phyloP scores from a whole-genome alignment of 1,284 basidiomycete genomes.

The Heterobasidion parviporum region DNA sequence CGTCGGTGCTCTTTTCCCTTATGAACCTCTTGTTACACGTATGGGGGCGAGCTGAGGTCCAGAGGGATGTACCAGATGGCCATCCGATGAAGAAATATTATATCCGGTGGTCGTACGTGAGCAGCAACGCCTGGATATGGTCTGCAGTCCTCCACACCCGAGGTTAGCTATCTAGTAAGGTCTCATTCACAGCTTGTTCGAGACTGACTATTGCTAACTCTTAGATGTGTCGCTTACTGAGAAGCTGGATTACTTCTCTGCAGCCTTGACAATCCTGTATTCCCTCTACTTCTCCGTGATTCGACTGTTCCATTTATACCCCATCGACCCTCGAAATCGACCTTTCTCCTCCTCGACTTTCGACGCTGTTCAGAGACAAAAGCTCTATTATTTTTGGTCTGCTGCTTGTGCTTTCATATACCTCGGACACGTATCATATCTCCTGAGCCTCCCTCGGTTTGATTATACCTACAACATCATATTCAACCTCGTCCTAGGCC shows the following conservation, averaged over 20 bases:
- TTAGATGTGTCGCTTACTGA: conserved; percentile 82
- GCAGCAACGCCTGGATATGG: conserved; percentile 92
- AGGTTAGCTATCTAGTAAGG: conserved; percentile 39
- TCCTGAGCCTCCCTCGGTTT: conserved; percentile 72
- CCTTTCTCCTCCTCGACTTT: conserved; percentile 15
- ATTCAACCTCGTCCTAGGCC: conserved; percentile 76
- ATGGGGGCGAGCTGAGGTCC: conserved; percentile 44
- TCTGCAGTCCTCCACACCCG: conserved; percentile 88
- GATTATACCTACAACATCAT: conserved; percentile 95
- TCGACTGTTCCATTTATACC: conserved; percentile 77
- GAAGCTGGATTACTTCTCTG: conserved; percentile 92
- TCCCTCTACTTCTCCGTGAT: conserved; percentile 69
- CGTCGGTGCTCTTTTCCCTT: conserved; percentile 85
- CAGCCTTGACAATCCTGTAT: conserved; percentile 74
- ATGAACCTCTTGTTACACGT: conserved; percentile 75
- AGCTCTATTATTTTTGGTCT: conserved; percentile 28
- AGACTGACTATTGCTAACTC: conserved; percentile 5
- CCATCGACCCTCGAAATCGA: conserved; percentile 21
- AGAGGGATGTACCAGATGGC: conserved; percentile 35
- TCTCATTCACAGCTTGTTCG: neutral
- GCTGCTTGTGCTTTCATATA: conserved; percentile 43
- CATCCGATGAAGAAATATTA: conserved; percentile 75
- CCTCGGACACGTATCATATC: conserved; percentile 69
- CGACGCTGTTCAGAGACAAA: conserved; percentile 1
- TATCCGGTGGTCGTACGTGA: conserved; percentile 59